Conservation (phyloP, 306 rosid species). For the Pyrus betulifolia region DNA sequence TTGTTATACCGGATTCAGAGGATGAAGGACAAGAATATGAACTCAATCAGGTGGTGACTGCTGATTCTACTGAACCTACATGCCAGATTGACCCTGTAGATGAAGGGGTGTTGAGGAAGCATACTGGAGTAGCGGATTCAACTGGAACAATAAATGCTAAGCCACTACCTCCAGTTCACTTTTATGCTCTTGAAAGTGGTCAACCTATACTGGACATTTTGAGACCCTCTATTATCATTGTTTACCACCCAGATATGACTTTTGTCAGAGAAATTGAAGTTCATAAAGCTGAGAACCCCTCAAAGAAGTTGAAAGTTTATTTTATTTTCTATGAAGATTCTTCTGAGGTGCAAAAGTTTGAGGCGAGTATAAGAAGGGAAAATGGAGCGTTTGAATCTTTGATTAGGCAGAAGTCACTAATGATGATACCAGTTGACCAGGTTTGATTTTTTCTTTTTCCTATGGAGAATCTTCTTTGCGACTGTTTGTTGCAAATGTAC, state of each 20-base stretch:
- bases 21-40: constrained; percentile 30
- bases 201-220: constrained; percentile 74
- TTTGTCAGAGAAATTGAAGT: constrained; percentile 94
- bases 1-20: constrained; percentile 33
- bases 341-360: constrained; percentile 86
- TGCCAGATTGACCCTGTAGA: constrained; percentile 31
- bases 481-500: neutral
- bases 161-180: constrained; percentile 67
- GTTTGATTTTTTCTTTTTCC: constrained; percentile 22
- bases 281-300: constrained; percentile 67
- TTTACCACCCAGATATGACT: constrained; percentile 90
- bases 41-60: constrained; percentile 29
- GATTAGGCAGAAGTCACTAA: constrained; percentile 90
- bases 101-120: constrained; percentile 39
- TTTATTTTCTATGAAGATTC: constrained; percentile 91
- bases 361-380: constrained; percentile 89
- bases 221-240: constrained; percentile 70
- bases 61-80: constrained; percentile 25
- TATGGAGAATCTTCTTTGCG: neutral
- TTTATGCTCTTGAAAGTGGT: constrained; percentile 88
- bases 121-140: constrained; percentile 24
- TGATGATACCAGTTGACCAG: constrained; percentile 96
- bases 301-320: constrained; percentile 68
- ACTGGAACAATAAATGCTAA: constrained; percentile 26
- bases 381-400: constrained; percentile 96